Conservation (phyloP, 2,329 filamentous ascomycete species). For the Beauveria sp. region DNA sequence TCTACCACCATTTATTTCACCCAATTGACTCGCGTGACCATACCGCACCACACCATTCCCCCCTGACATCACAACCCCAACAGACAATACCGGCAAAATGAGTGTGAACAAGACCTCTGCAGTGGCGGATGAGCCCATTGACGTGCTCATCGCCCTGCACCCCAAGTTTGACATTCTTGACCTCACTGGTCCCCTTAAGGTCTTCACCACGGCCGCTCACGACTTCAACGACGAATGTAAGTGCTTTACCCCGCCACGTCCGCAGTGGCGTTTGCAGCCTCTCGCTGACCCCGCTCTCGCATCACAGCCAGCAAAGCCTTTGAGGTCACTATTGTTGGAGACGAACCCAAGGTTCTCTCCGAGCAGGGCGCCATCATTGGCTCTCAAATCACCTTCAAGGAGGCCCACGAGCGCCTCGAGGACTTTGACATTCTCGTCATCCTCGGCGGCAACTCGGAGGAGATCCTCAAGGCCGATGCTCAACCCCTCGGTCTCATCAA, state of each 20-base stretch:
- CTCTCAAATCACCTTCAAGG: constrained; percentile 70
- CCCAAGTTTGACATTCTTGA: constrained; percentile 52
- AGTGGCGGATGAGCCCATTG: constrained; percentile 50
- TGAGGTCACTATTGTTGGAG: constrained; percentile 47
- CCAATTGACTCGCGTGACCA: constrained; percentile 11
- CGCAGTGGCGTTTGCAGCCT: background rate
- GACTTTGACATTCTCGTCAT: constrained; percentile 77
- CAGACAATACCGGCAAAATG: constrained; percentile 40
- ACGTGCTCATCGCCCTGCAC: constrained; percentile 54
- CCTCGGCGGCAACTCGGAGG: constrained; percentile 60
- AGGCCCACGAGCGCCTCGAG: constrained; percentile 64
- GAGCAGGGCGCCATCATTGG: constrained; percentile 61
- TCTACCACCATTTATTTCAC: background rate
- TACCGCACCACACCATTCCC: background rate
- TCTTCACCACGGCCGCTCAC: constrained; percentile 42
- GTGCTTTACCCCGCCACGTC: constrained; percentile 18
- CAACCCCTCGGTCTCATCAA: constrained; percentile 67
- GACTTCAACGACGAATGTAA: constrained; percentile 46
- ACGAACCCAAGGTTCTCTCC: constrained; percentile 47
- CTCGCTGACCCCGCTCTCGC: constrained; percentile 13
- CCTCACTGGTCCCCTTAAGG: constrained; percentile 48
- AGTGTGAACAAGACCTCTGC: constrained; percentile 49
- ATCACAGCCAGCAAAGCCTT: constrained; percentile 47
- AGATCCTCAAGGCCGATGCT: constrained; percentile 57
- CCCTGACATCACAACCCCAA: constrained; percentile 10